These are phyloP conservation scores for Thermomucor indicae-seudaticae DNA, from an alignment of 371 early-diverging fungal species.

Conservation along the genomic window DNA sequence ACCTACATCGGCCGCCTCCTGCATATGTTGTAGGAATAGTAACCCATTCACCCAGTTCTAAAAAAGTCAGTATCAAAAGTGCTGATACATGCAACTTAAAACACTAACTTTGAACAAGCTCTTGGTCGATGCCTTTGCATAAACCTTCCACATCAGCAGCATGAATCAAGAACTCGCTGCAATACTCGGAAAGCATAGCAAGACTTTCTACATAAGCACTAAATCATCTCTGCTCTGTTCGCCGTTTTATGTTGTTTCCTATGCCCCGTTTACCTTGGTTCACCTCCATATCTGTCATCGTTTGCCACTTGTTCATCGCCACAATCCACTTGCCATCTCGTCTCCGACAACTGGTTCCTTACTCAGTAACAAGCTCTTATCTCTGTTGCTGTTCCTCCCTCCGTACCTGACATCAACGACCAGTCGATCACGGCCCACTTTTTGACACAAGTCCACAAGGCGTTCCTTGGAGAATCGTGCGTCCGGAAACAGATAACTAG, in stretches of 20 bases:
- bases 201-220: no score
- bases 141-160: constrained; percentile 98
- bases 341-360: constrained; percentile 61
- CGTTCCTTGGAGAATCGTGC: constrained; percentile 68
- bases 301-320: constrained; percentile 97
- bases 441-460: constrained; percentile 52
- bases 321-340: constrained; percentile 80
- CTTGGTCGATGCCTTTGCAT: constrained; percentile 89
- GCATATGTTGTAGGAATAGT: constrained; percentile 94
- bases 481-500: constrained; percentile 88
- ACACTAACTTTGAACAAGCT: constrained; percentile 71
- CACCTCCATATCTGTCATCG: constrained; percentile 85
- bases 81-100: no score
- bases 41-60: constrained; percentile 80
- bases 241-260: not conserved
- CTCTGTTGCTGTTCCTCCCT: not conserved
- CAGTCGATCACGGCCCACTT: constrained; percentile 74
- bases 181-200: not conserved
- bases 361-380: not conserved
- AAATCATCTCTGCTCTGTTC: not conserved
- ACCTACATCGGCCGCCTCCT: constrained; percentile 83
- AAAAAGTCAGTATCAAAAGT: no score
- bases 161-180: constrained; percentile 92
- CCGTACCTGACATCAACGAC: constrained; percentile 87
- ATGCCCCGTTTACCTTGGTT: constrained; percentile 56